A percentile compares a stretch with the other conserved stretches of the same genome.
Conservation (phyloP, 371 early-diverging fungal genomes). For the Mycotypha africana region DNA sequence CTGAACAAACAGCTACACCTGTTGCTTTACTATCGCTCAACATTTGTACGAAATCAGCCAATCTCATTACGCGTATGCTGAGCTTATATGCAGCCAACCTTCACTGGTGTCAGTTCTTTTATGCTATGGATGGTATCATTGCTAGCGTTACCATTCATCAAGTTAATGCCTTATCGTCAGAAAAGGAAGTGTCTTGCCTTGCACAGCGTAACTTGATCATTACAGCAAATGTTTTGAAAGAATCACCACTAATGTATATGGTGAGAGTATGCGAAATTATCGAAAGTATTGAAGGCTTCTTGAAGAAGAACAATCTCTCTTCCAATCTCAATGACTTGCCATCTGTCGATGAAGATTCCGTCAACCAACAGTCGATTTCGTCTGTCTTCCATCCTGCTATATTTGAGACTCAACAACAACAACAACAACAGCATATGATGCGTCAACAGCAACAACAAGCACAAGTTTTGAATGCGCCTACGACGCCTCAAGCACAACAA, state of each 20-base stretch:
- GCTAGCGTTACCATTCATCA: constrained; percentile 44
- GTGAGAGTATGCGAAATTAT: constrained; percentile 43
- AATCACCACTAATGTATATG: constrained; percentile 46
- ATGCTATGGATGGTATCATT: constrained; percentile 36
- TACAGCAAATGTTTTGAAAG: constrained; percentile 28
- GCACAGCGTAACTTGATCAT: constrained; percentile 39
- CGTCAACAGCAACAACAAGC: constrained; percentile 9
- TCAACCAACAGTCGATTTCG: constrained; percentile 41
- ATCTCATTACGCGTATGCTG: constrained; percentile 33
- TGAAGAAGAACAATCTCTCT: constrained; percentile 14
- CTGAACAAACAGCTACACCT: constrained; percentile 25
- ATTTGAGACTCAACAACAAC: constrained; percentile 33
- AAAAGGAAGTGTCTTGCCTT: constrained; percentile 27
- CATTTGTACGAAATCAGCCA: constrained; percentile 27
- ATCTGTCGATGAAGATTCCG: constrained; percentile 22
- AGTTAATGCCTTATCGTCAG: constrained; percentile 34
- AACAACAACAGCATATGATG: constrained; percentile 17
- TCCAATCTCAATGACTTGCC: constrained; percentile 30
- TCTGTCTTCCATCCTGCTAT: constrained; percentile 20
- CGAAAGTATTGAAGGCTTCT: constrained; percentile 38
- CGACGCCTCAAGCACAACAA: constrained; percentile 25
- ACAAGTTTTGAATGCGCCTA: constrained; percentile 13
- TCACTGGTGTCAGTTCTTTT: constrained; percentile 44
- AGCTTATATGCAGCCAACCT: constrained; percentile 28
- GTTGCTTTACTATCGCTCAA: constrained; percentile 25